phyloP scores from a whole-genome alignment of 108 stramenopile species.

The Skeletonema grethae region DNA sequence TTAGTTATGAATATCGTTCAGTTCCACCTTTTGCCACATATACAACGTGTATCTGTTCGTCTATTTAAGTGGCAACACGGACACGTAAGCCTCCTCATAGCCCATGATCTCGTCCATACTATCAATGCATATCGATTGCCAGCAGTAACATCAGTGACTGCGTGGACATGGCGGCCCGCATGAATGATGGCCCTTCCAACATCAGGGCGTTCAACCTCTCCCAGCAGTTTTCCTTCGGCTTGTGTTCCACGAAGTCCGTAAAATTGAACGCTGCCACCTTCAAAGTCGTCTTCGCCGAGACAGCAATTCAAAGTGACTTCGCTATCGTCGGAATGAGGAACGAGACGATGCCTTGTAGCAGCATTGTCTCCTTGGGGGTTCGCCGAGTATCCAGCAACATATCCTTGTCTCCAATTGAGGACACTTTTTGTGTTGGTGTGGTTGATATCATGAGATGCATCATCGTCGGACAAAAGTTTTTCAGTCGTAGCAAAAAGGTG shows the following conservation, averaged over 20 bases:
- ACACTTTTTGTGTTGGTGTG: neutral
- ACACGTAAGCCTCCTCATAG: slow-evolving; percentile 52
- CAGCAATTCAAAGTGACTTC: slow-evolving; percentile 85
- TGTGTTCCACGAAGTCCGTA: slow-evolving; percentile 70
- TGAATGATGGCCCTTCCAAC: slow-evolving; percentile 71
- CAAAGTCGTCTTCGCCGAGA: slow-evolving; percentile 65
- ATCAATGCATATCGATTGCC: slow-evolving; percentile 83
- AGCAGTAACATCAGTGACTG: slow-evolving; percentile 64
- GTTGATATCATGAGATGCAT: neutral
- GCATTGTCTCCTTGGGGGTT: slow-evolving; percentile 43
- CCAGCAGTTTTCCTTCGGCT: slow-evolving; percentile 56
- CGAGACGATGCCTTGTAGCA: slow-evolving; percentile 66
- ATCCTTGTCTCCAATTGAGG: slow-evolving; percentile 85
- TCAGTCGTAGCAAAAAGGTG: slow-evolving; percentile 39
- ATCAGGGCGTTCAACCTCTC: slow-evolving; percentile 46
- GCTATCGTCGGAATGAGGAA: slow-evolving; percentile 85
- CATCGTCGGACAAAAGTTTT: slow-evolving; percentile 32
- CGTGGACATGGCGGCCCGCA: slow-evolving; percentile 80
- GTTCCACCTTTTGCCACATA: slow-evolving; percentile 68
- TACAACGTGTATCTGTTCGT: slow-evolving; percentile 50
- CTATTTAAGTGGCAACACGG: slow-evolving; percentile 85
- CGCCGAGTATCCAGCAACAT: slow-evolving; percentile 74
- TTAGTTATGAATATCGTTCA: slow-evolving; percentile 2
- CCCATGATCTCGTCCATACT: slow-evolving; percentile 78
- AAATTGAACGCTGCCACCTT: slow-evolving; percentile 71